Conservation (phyloP, 1,284 basidiomycete species). For the Lignosus rhinocerotis region DNA sequence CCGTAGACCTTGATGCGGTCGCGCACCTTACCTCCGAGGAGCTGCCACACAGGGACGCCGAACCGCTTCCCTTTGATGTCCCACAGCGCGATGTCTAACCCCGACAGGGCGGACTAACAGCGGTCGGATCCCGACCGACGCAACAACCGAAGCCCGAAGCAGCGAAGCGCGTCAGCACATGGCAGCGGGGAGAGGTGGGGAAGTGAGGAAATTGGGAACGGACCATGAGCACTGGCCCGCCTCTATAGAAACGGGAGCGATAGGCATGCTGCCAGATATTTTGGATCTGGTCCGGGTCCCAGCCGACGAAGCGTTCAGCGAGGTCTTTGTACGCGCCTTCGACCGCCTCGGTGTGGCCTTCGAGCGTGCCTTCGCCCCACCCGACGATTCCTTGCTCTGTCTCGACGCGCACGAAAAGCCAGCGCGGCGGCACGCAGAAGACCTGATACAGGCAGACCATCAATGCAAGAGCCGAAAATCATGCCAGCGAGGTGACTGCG, state of each 20-base stretch:
- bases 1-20: conserved; percentile 61
- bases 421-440: conserved; percentile 74
- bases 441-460: conserved; percentile 33
- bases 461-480: no score
- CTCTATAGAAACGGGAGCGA: conserved; percentile 70
- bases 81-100: conserved; percentile 59
- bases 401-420: conserved; percentile 77
- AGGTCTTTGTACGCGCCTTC: conserved; percentile 72
- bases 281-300: conserved; percentile 70
- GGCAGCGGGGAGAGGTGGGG: neutral
- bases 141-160: conserved; percentile 11
- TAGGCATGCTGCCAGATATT: conserved; percentile 73
- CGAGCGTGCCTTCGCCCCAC: conserved; percentile 69
- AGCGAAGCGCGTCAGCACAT: neutral
- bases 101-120: conserved; percentile 51
- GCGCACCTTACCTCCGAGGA: conserved; percentile 73
- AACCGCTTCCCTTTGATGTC: conserved; percentile 82
- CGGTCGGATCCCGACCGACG: no score
- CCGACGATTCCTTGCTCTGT: conserved; percentile 69
- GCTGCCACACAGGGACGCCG: conserved; percentile 73
- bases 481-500: no score
- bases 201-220: neutral
- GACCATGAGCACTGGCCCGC: conserved; percentile 74
- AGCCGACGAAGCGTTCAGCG: conserved; percentile 61
- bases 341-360: conserved; percentile 77